phyloP scores from a whole-genome alignment of 2,329 filamentous ascomycete species.

The Penicillium oxalicum region DNA sequence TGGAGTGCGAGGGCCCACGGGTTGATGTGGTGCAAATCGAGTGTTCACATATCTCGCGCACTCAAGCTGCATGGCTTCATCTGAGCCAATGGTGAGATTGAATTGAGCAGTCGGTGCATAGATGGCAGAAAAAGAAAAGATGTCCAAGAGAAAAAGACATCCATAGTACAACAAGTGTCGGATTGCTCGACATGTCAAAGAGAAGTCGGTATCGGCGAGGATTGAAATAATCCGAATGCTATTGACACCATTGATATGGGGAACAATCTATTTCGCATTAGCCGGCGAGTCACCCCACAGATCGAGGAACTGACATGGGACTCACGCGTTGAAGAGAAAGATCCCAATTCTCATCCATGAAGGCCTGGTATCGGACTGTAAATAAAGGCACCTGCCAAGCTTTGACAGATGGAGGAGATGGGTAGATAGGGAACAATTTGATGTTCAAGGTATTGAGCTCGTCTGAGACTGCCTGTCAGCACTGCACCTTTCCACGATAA shows the following conservation, averaged over 20 bases:
- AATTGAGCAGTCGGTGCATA: slow-evolving; percentile 80
- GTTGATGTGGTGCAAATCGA: slow-evolving; percentile 34
- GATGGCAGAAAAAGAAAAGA: slow-evolving; percentile 89
- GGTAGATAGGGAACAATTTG: slow-evolving; percentile 83
- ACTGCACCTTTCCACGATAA: not conserved
- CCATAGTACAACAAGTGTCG: slow-evolving; percentile 91
- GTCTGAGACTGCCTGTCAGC: slow-evolving; percentile 47
- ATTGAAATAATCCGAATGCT: slow-evolving; percentile 82
- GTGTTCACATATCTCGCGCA: slow-evolving; percentile 76
- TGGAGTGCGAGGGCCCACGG: slow-evolving; percentile 23
- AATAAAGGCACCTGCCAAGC: slow-evolving; percentile 87
- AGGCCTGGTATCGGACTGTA: slow-evolving; percentile 50
- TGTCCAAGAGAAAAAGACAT: slow-evolving; percentile 81
- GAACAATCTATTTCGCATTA: slow-evolving; percentile 55
- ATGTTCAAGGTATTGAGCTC: slow-evolving; percentile 93
- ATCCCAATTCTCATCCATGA: slow-evolving; percentile 52
- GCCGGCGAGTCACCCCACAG: not conserved
- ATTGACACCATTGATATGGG: slow-evolving; percentile 83
- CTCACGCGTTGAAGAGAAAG: slow-evolving; percentile 46
- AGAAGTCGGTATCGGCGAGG: slow-evolving; percentile 77
- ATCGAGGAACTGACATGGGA: not conserved
- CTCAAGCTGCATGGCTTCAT: slow-evolving; percentile 75
- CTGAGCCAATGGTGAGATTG: slow-evolving; percentile 65
- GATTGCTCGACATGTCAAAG: slow-evolving; percentile 77
- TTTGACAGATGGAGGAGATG: slow-evolving; percentile 68